These are phyloP conservation scores for Phialophora chinensis DNA, from an alignment of 2,329 filamentous ascomycete species.

Conservation along the genomic window DNA sequence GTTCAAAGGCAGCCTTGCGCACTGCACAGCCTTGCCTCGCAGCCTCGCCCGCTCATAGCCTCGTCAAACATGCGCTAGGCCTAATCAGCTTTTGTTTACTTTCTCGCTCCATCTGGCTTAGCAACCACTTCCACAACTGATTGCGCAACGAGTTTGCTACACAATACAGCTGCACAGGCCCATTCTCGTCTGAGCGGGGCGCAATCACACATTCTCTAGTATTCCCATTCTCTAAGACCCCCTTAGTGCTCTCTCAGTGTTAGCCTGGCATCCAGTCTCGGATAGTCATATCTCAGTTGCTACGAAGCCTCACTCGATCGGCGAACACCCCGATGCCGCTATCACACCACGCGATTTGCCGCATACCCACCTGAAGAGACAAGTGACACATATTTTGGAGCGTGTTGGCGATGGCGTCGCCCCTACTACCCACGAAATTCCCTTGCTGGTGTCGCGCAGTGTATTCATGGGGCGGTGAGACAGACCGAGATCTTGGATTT, in stretches of 20 bases:
- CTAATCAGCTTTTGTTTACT: conserved; percentile 2
- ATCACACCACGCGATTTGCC: conserved; percentile 2
- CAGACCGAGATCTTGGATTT: conserved; percentile 92
- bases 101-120: conserved; percentile 7
- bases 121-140: neutral
- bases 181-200: neutral
- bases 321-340: neutral
- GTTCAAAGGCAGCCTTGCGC: neutral
- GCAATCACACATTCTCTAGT: neutral
- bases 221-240: neutral
- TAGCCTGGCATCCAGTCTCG: neutral
- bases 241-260: neutral
- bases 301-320: neutral
- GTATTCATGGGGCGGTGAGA: conserved; percentile 95
- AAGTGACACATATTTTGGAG: neutral
- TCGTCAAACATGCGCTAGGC: neutral
- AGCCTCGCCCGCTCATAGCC: neutral
- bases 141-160: conserved; percentile 1
- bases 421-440: conserved; percentile 73
- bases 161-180: neutral
- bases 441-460: conserved; percentile 91
- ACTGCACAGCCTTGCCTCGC: neutral
- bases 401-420: conserved; percentile 41
- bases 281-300: neutral
- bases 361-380: conserved; percentile 10